These are phyloP conservation scores for Starmerella bacillaris DNA, from an alignment of 805 yeast species.

Conservation along the genomic window DNA sequence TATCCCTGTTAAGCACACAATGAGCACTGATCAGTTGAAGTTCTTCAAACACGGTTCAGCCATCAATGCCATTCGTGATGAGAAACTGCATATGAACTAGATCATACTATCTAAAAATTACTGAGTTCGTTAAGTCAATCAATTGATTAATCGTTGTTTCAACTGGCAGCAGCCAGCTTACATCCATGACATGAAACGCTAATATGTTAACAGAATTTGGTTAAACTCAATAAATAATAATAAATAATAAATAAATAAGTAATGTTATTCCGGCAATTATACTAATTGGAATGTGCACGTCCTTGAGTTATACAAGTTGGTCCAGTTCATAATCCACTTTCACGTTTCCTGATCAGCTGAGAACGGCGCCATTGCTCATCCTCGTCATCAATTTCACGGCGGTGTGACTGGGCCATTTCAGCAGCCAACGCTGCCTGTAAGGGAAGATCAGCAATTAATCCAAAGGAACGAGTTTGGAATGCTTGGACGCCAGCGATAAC, in stretches of 20 bases:
- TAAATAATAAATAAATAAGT: too few relatives aligned
- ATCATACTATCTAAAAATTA: too few relatives aligned
- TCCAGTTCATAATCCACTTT: background rate
- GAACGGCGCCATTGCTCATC: conserved; percentile 24
- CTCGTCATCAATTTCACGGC: conserved; percentile 17
- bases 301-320: too few relatives aligned
- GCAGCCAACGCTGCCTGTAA: conserved; percentile 22
- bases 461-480: conserved; percentile 18
- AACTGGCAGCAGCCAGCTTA: too few relatives aligned
- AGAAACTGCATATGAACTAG: too few relatives aligned
- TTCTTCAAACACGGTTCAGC: conserved; percentile 97
- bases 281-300: too few relatives aligned
- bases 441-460: conserved; percentile 9
- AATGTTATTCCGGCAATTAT: too few relatives aligned
- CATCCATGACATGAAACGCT: too few relatives aligned
- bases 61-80: conserved; percentile 72
- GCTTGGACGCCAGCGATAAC: conserved; percentile 23
- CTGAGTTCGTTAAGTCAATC: too few relatives aligned
- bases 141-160: too few relatives aligned
- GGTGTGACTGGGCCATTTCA: conserved; percentile 21
- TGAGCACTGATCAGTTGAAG: conserved; percentile 90
- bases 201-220: too few relatives aligned
- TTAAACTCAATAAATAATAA: too few relatives aligned
- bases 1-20: conserved; percentile 74
- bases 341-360: conserved; percentile 19